These are phyloP conservation scores for Isabelozyma heimii DNA, from an alignment of 805 yeast species.

Conservation along the genomic window DNA sequence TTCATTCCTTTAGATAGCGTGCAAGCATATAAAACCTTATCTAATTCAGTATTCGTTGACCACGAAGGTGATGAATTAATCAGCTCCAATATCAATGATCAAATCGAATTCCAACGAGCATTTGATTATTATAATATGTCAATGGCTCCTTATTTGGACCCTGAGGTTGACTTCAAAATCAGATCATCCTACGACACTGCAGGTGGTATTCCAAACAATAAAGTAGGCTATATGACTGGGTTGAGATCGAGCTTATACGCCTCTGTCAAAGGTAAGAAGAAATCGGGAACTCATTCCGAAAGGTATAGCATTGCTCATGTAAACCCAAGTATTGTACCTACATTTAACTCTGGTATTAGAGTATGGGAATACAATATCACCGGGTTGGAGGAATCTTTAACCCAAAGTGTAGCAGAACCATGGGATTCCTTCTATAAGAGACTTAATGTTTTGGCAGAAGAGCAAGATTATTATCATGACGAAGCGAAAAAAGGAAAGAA, in stretches of 20 bases:
- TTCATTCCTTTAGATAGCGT: slow-evolving; percentile 73
- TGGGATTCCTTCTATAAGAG: slow-evolving; percentile 61
- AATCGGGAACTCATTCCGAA: slow-evolving; percentile 45
- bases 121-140: slow-evolving; percentile 9
- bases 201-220: slow-evolving; percentile 68
- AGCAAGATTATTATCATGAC: slow-evolving; percentile 26
- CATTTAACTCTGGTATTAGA: slow-evolving; percentile 78
- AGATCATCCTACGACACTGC: slow-evolving; percentile 18
- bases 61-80: slow-evolving; percentile 11
- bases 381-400: slow-evolving; percentile 34
- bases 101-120: slow-evolving; percentile 19
- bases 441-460: slow-evolving; percentile 34
- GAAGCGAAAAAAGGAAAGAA: slow-evolving; percentile 15
- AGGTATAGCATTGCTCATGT: slow-evolving; percentile 70
- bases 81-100: slow-evolving; percentile 16
- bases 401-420: slow-evolving; percentile 30
- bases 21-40: slow-evolving; percentile 58
- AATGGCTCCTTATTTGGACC: slow-evolving; percentile 8
- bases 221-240: slow-evolving; percentile 59
- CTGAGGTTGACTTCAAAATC: slow-evolving; percentile 11
- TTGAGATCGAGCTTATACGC: slow-evolving; percentile 56
- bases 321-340: slow-evolving; percentile 75
- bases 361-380: slow-evolving; percentile 85
- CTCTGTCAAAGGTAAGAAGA: slow-evolving; percentile 42
- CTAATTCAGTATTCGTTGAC: slow-evolving; percentile 6